These are phyloP conservation scores for Luffa aegyptiaca DNA, from an alignment of 306 rosid species.

Conservation along the genomic window DNA sequence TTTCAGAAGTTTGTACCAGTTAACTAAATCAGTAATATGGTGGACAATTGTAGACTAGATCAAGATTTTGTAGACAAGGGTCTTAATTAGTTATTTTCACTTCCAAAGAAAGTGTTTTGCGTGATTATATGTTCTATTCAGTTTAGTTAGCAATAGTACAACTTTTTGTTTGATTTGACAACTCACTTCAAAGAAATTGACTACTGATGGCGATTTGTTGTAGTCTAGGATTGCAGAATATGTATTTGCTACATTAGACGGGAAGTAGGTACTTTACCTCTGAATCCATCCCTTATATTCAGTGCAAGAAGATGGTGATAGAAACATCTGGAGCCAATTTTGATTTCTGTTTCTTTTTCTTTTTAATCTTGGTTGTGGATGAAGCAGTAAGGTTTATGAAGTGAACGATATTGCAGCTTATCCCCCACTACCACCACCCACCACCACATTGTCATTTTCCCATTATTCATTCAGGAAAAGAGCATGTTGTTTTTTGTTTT, in stretches of 20 bases:
- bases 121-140: not conserved
- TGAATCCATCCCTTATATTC: not conserved
- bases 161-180: not conserved
- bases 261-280: not conserved
- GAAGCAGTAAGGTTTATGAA: not conserved
- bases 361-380: not conserved
- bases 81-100: not conserved
- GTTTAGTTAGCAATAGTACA: not conserved
- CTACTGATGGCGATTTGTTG: not conserved
- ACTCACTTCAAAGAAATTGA: not conserved
- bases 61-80: not conserved
- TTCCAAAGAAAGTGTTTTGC: conserved; percentile 4
- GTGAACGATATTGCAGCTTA: not conserved
- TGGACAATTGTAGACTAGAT: not conserved
- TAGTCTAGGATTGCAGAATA: not conserved
- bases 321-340: not conserved
- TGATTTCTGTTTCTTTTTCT: not conserved
- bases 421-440: not conserved
- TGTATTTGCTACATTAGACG: not conserved
- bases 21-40: not conserved
- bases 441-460: not conserved
- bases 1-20: not conserved
- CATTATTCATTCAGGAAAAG: not conserved
- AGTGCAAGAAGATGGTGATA: not conserved
- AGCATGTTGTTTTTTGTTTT: not conserved